These are phyloP conservation scores for Gossypium davidsonii DNA, from an alignment of 441 rosid genomes.

Conservation along the genomic window DNA sequence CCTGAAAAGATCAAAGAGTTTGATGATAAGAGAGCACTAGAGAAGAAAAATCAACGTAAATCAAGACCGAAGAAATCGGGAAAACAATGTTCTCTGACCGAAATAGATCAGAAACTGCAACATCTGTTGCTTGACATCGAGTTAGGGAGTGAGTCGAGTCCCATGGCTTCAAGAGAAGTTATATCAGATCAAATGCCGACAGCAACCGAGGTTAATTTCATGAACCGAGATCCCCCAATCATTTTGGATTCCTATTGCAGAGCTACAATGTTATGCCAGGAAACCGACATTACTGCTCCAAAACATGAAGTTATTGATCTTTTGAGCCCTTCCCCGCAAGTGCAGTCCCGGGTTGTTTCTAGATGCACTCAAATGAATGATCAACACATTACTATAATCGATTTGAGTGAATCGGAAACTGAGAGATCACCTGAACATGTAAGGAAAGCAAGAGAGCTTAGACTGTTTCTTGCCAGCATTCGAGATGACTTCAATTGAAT, in stretches of 20 bases:
- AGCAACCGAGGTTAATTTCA: constrained; percentile 6
- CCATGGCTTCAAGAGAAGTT: constrained; percentile 25
- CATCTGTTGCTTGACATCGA: constrained; percentile 46
- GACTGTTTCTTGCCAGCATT: constrained; percentile 50
- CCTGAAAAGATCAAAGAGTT: constrained; percentile 73
- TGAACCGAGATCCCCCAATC: constrained; percentile 19
- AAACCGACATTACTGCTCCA: constrained; percentile 6
- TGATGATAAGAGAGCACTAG: constrained; percentile 45
- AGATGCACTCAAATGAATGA: constrained; percentile 26
- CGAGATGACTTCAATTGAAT: constrained; percentile 34
- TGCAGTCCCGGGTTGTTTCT: constrained; percentile 15
- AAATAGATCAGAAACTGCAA: constrained; percentile 51
- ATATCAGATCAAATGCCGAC: constrained; percentile 20
- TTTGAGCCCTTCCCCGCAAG: constrained; percentile 57
- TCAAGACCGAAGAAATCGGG: constrained; percentile 36
- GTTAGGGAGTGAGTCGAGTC: constrained; percentile 20
- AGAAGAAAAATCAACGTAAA: constrained; percentile 43
- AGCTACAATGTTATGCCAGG: constrained; percentile 15
- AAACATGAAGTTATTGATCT: constrained; percentile 57
- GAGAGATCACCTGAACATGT: constrained; percentile 55
- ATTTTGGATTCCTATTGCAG: constrained; percentile 18
- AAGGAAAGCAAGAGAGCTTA: constrained; percentile 59
- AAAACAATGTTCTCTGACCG: constrained; percentile 24
- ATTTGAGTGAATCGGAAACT: constrained; percentile 67
- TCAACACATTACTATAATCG: constrained; percentile 33